Evolutionary conservation across 176 grass and related monocot genomes (phyloP), one percentile per base, ranked within the genome.

Genomic region (Rhipidocladum racemiflorum): DNA sequence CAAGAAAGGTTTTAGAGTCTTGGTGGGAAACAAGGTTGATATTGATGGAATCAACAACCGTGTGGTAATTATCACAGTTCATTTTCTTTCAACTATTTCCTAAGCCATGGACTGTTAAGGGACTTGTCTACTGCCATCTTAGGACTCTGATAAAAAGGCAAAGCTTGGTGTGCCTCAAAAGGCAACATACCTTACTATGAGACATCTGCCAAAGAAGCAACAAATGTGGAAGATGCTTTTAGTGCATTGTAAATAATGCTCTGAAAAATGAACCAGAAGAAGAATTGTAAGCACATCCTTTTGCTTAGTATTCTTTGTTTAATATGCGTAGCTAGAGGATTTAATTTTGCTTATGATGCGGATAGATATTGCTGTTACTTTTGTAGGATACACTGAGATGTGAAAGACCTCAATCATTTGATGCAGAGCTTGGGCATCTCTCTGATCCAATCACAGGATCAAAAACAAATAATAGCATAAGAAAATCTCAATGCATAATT

Each of bases 111-210:
- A 27, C 56, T 78, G 39, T 17, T 73, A 86, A 74, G 14, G 32
- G 35, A 34, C 45, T 68, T 86, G 7, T 16, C 7, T 76, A 65
- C 32, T 83, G n/a, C 65, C 12, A 74, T 78, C 76, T 75, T 81
- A 96, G 94, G 91, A 93, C 68, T 97, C 91, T 68, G 94, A 93
- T 63, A 97, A 97, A 68, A 97, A 97, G 81, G 94, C 81, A 93
- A 80, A 87, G 84, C 91, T 57, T 97, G 91, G 91, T 97, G 91
- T 32, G 82, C 91, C 78, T 89, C 94, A 12, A 93, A 97, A 84
- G 91, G 94, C 7, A 91, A 89, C 83, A 93, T 91, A 57, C 94
- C 94, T 29, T 97, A 93, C 88, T 89, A 93, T 34, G 94, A 93
- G 61, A 97, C 94, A 74, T 93, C 89, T 59, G 94, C 91, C 32